A percentile compares a stretch with the other conserved stretches of the same genome.
phyloP scores from a whole-genome alignment of 306 rosid species.

The Sphenostylis stenocarpa region DNA sequence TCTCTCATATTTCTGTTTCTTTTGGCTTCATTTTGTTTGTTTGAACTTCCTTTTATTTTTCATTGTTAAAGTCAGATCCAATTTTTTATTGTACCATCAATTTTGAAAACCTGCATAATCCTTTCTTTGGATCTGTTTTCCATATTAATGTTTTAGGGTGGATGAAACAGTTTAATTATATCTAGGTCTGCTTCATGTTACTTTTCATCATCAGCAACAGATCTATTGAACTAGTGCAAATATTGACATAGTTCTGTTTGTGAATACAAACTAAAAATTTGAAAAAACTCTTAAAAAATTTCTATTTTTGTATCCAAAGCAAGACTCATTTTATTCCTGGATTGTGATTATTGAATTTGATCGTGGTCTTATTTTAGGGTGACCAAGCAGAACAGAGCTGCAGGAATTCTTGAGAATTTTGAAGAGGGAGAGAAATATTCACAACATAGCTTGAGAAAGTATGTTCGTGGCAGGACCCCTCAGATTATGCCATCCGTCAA shows the following conservation, averaged over 20 bases:
- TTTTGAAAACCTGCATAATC: neutral
- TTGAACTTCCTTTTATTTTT: neutral
- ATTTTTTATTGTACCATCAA: neutral
- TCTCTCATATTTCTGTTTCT: neutral
- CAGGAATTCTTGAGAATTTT: constrained; percentile 87
- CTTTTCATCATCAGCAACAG: no score
- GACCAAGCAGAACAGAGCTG: constrained; percentile 72
- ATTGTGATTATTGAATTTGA: constrained; percentile 2
- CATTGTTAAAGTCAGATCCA: neutral
- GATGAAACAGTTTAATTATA: neutral
- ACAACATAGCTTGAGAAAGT: constrained; percentile 58
- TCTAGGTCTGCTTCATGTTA: neutral
- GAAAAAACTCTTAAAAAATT: no score
- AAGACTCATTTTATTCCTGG: neutral
- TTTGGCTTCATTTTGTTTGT: neutral
- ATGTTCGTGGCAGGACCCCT: constrained; percentile 57
- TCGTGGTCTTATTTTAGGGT: constrained; percentile 58
- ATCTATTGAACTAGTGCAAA: neutral
- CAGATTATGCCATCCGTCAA: constrained; percentile 91
- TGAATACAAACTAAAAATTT: no score
- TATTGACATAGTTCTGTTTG: no score
- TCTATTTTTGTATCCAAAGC: no score
- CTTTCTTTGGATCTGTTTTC: neutral
- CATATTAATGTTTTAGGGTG: neutral
- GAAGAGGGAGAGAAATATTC: constrained; percentile 57